These are phyloP conservation scores for Vicia villosa DNA, from an alignment of 306 rosid genomes.

Conservation along the genomic window DNA sequence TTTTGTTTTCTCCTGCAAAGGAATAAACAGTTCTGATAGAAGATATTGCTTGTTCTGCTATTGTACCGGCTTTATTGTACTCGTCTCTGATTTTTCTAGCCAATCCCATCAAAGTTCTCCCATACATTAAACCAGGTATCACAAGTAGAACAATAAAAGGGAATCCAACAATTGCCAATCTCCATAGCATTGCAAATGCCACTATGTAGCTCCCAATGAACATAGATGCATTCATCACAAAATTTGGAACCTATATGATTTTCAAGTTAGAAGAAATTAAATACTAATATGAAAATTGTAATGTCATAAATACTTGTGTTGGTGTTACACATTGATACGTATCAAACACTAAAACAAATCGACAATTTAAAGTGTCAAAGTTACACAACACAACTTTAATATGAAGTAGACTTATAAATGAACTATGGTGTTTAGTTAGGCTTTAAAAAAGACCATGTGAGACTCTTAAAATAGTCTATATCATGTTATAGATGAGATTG, in stretches of 20 bases:
- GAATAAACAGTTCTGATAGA: slow-evolving; percentile 88
- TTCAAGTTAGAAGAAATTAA: neutral
- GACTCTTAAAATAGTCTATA: neutral
- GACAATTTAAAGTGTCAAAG: neutral
- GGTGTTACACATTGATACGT: neutral
- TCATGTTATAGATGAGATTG: neutral
- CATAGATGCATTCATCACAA: slow-evolving; percentile 62
- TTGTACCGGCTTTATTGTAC: slow-evolving; percentile 64
- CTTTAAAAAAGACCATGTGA: neutral
- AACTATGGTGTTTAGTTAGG: neutral
- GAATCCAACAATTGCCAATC: slow-evolving; percentile 71
- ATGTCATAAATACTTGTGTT: neutral
- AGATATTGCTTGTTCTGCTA: slow-evolving; percentile 87
- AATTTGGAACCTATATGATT: slow-evolving; percentile 69
- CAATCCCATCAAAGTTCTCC: slow-evolving; percentile 69
- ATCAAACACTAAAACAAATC: neutral
- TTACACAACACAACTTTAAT: neutral
- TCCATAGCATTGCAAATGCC: slow-evolving; percentile 74
- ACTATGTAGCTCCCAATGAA: slow-evolving; percentile 76
- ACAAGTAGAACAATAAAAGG: slow-evolving; percentile 73
- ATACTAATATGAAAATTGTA: neutral
- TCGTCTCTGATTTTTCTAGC: slow-evolving; percentile 72
- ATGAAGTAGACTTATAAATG: neutral
- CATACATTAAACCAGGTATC: slow-evolving; percentile 84
- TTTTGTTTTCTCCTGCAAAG: slow-evolving; percentile 76